These are phyloP conservation scores for Telfairia occidentalis DNA, from an alignment of 331 rosid species.

Conservation along the genomic window DNA sequence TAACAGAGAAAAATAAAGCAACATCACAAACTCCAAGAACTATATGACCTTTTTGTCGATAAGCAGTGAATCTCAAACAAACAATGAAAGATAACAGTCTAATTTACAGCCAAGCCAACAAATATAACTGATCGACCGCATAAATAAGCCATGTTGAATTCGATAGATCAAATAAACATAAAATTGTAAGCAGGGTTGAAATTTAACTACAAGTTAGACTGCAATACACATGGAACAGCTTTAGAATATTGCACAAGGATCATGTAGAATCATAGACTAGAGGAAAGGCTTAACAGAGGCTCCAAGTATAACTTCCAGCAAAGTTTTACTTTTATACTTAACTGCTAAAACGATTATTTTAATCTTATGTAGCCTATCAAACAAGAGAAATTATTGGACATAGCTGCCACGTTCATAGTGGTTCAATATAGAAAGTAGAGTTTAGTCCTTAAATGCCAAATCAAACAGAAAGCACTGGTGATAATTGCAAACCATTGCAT, in stretches of 20 bases:
- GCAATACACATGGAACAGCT: neutral
- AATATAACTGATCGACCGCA: neutral
- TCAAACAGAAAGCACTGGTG: neutral
- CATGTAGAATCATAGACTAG: neutral
- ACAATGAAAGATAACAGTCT: neutral
- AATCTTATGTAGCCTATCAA: neutral
- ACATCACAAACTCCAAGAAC: neutral
- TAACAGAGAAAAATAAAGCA: neutral
- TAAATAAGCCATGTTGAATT: neutral
- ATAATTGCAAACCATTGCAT: neutral
- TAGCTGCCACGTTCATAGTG: neutral
- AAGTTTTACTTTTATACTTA: neutral
- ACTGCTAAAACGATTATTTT: neutral
- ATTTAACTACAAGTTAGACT: neutral
- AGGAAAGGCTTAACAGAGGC: neutral
- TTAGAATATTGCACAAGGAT: neutral
- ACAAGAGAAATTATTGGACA: neutral
- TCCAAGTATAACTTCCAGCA: neutral
- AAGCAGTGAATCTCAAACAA: neutral
- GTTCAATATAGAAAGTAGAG: neutral
- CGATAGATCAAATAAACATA: neutral
- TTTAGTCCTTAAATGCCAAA: neutral
- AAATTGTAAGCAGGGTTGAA: neutral
- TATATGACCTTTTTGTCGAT: neutral
- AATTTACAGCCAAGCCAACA: neutral